These are phyloP conservation scores for Populus simonii DNA, from an alignment of 345 rosid species.

Conservation along the genomic window DNA sequence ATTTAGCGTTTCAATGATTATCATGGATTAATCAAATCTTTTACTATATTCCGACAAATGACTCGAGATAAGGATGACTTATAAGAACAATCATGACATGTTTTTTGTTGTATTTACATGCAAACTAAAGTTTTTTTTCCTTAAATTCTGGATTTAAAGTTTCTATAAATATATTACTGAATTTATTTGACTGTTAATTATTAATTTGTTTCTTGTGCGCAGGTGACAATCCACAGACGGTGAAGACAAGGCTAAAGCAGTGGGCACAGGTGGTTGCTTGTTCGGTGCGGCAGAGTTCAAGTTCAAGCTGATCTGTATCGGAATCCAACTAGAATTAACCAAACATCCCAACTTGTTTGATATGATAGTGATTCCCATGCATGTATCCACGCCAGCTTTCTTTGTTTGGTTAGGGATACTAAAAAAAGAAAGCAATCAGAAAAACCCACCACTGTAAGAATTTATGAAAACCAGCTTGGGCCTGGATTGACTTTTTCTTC, in stretches of 20 bases:
- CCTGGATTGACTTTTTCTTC: background rate
- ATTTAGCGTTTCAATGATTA: background rate
- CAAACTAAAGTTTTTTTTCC: background rate
- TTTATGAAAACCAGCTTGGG: background rate
- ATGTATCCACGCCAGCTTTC: background rate
- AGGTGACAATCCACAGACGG: conserved; percentile 79
- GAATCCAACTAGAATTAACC: background rate
- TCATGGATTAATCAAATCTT: background rate
- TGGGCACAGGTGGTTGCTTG: conserved; percentile 98
- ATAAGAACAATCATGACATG: background rate
- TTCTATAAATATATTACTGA: background rate
- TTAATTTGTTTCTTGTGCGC: background rate
- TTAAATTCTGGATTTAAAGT: background rate
- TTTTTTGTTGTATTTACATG: background rate
- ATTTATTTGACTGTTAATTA: too few relatives aligned
- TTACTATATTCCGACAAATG: background rate
- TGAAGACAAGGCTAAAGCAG: conserved; percentile 82
- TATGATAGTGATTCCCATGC: background rate
- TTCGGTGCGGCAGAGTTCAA: conserved; percentile 66
- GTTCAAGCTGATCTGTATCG: conserved; percentile 7
- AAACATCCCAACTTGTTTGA: conserved; percentile 11
- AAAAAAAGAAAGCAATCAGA: background rate
- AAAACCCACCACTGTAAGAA: background rate
- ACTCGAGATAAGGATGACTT: background rate
- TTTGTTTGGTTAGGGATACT: conserved; percentile 1